Evolutionary conservation across 805 yeast species (phyloP).

Genomic region (Ogataea naganishii): DNA sequence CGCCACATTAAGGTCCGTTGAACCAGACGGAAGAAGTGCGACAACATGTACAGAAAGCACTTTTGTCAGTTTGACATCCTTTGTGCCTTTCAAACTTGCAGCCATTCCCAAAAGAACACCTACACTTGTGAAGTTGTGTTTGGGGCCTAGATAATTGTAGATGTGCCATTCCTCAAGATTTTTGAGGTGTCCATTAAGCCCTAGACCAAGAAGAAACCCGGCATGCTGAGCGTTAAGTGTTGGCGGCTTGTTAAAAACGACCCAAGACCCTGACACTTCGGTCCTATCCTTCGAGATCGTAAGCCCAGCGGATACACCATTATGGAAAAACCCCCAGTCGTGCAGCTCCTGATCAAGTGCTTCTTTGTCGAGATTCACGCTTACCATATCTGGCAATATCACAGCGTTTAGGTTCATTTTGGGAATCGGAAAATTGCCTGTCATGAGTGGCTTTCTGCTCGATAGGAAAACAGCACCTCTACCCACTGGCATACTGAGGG

Average conservation of each 20-base stretch:
- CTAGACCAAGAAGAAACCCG: constrained; percentile 88
- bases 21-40: constrained; percentile 84
- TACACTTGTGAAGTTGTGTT: constrained; percentile 74
- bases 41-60: constrained; percentile 90
- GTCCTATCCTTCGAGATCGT: constrained; percentile 56
- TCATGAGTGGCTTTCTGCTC: constrained; percentile 66
- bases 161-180: constrained; percentile 93
- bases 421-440: constrained; percentile 79
- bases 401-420: constrained; percentile 60
- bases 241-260: constrained; percentile 74
- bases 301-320: constrained; percentile 84
- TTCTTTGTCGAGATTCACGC: constrained; percentile 50
- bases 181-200: constrained; percentile 81
- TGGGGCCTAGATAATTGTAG: constrained; percentile 86
- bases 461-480: constrained; percentile 66
- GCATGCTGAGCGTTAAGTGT: constrained; percentile 77
- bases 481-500: constrained; percentile 70
- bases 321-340: constrained; percentile 87
- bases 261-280: constrained; percentile 85
- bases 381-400: constrained; percentile 56
- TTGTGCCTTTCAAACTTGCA: constrained; percentile 74
- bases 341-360: constrained; percentile 37
- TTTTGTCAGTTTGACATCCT: constrained; percentile 82
- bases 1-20: constrained; percentile 81
- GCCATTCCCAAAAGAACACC: constrained; percentile 89